Evolutionary conservation across 768 basidiomycete genomes (phyloP), one percentile per base, ranked within the genome.

Genomic region (Rhizopogon salebrosus): DNA sequence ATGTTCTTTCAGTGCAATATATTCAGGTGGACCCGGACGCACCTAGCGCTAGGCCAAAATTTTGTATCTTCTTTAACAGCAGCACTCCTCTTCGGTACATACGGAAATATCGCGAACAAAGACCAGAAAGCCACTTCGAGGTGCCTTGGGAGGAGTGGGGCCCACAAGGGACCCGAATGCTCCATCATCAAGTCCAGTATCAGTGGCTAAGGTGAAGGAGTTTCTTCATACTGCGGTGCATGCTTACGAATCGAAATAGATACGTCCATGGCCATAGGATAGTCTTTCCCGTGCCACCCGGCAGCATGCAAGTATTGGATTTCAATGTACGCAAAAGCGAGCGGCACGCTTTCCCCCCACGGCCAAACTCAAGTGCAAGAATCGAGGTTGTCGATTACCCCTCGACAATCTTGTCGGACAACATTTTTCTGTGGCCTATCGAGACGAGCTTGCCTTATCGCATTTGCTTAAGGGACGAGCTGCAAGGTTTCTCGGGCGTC

Each of bases 211-310:
- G 74, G 73, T 74, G 64, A 52, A 41, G 20, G 40, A 10, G 42
- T 16, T 13, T 3, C 4, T 18, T 7, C 2, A 20, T 14, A 8
- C 1, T 22, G 10, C 1, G 26, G 22, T 29, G 11, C 8, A 27
- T 14, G 31, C 26, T 38, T 9, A 48, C 53, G 8, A 46, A 34
- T 2, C 24, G 20, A 18, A 6, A 7, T 39, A 74, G 74, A 48
- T 73, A 75, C n/a, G 71, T 75, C 1, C 73, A 77, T n/a, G 76
- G 74, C 4, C 58, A 66, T 31, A 68, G 75, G 10, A 64, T 75
- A 22, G 69, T 71, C 7, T 57, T 72, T 27, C 60, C 63, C 31
- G 11, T 31, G 5, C 20, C 16, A 22, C 40, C 0, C 48, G 59
- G 18, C 41, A 54, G 9, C 4, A 52, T 42, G 0, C 57, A 55